Conservation (phyloP, 176 grass and related monocot species). For the Metroxylon sagu region DNA sequence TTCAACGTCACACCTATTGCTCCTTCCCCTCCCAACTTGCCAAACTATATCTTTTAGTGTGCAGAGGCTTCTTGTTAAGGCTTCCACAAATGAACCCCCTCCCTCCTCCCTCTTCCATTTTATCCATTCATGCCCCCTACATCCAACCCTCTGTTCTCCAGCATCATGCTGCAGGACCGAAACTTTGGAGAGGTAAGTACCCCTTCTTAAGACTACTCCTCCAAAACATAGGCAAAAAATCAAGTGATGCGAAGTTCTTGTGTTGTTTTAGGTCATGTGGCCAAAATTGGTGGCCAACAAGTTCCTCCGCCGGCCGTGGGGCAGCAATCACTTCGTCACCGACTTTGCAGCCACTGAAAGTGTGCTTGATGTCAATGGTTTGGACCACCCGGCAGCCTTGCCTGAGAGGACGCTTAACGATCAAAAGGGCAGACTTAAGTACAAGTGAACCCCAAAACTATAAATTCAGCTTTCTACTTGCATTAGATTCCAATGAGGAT, state of each 20-base stretch:
- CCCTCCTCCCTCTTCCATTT: no score
- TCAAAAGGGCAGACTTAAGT: conserved; percentile 37
- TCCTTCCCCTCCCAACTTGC: neutral
- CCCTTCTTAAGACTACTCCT: conserved; percentile 15
- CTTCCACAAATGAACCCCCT: no score
- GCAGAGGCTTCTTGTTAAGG: neutral
- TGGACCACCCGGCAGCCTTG: conserved; percentile 33
- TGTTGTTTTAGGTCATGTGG: conserved; percentile 60
- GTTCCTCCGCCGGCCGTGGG: conserved; percentile 37
- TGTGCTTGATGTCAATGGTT: conserved; percentile 10
- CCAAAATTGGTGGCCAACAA: conserved; percentile 54
- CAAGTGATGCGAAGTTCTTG: conserved; percentile 5
- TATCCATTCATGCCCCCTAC: no score
- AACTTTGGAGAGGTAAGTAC: conserved; percentile 39
- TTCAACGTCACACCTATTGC: neutral
- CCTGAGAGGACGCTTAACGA: conserved; percentile 27
- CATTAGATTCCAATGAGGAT: no score
- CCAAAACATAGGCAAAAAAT: conserved; percentile 16
- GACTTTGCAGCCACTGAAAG: conserved; percentile 31
- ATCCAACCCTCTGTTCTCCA: neutral
- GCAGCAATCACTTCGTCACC: conserved; percentile 33
- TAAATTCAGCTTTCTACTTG: no score
- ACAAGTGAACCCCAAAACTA: conserved; percentile 48
- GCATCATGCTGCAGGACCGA: conserved; percentile 42
- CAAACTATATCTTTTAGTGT: neutral